phyloP scores from a whole-genome alignment of 305 asterid species.

The Rubia balearica region DNA sequence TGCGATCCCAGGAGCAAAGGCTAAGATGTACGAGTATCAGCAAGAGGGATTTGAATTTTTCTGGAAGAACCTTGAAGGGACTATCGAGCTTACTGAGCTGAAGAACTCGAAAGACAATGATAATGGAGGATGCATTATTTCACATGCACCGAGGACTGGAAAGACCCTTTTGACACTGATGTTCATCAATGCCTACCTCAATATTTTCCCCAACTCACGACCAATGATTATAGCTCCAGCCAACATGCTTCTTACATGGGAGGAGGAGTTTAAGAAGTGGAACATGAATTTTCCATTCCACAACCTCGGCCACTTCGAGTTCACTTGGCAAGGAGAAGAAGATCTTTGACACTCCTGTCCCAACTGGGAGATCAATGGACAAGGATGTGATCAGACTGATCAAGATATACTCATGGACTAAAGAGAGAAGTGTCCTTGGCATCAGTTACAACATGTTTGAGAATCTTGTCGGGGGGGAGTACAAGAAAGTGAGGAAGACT shows the following conservation, averaged over 20 bases:
- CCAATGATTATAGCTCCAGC: slow-evolving; percentile 56
- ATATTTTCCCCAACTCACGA: slow-evolving; percentile 38
- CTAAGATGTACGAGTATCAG: slow-evolving; percentile 59
- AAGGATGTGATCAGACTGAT: slow-evolving; percentile 23
- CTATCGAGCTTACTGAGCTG: slow-evolving; percentile 34
- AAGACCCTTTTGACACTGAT: slow-evolving; percentile 52
- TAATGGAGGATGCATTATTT: slow-evolving; percentile 63
- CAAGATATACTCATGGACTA: slow-evolving; percentile 26
- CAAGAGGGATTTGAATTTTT: slow-evolving; percentile 63
- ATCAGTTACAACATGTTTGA: slow-evolving; percentile 45
- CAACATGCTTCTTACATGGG: slow-evolving; percentile 64
- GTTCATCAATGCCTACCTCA: slow-evolving; percentile 43
- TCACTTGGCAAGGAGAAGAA: slow-evolving; percentile 27
- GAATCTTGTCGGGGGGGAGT: slow-evolving; percentile 30
- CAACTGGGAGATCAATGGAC: slow-evolving; percentile 9
- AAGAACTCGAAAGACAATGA: slow-evolving; percentile 19
- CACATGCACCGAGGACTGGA: slow-evolving; percentile 77
- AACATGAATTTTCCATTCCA: slow-evolving; percentile 41
- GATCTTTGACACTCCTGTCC: slow-evolving; percentile 9
- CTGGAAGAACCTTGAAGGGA: slow-evolving; percentile 62
- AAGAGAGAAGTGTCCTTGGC: slow-evolving; percentile 36
- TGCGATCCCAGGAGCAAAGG: slow-evolving; percentile 31
- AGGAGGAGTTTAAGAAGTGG: slow-evolving; percentile 65
- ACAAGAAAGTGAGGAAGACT: not conserved
- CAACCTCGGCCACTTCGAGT: slow-evolving; percentile 39